Conservation (phyloP, 495 filamentous ascomycete genomes). For the Lepidopterella palustris region DNA sequence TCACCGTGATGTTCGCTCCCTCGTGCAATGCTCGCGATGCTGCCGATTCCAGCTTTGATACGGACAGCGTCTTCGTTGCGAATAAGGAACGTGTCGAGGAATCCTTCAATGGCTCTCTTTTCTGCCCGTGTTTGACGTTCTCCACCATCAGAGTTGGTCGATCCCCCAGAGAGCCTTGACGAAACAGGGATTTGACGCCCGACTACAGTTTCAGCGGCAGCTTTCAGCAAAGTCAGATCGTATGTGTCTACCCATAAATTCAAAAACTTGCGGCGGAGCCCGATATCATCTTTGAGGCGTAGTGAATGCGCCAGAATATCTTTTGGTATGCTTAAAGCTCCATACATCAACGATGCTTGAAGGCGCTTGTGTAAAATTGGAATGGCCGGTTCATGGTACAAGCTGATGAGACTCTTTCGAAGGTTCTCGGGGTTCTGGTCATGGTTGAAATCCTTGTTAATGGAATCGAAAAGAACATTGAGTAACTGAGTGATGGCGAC, state of each 20-base stretch:
- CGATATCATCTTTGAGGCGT: slow-evolving; percentile 53
- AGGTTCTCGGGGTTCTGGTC: slow-evolving; percentile 27
- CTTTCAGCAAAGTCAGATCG: slow-evolving; percentile 43
- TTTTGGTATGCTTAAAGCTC: slow-evolving; percentile 53
- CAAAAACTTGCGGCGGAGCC: slow-evolving; percentile 51
- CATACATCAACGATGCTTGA: slow-evolving; percentile 58
- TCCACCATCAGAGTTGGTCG: slow-evolving; percentile 21
- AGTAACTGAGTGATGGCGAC: slow-evolving; percentile 54
- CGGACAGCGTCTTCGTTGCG: slow-evolving; percentile 49
- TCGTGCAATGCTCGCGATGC: slow-evolving; percentile 26
- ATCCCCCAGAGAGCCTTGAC: slow-evolving; percentile 21
- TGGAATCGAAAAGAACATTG: slow-evolving; percentile 49
- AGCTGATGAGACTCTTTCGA: slow-evolving; percentile 38
- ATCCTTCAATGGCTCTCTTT: slow-evolving; percentile 44
- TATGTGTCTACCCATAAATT: slow-evolving; percentile 55
- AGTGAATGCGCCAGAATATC: slow-evolving; percentile 42
- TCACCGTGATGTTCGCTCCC: slow-evolving; percentile 24
- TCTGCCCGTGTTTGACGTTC: slow-evolving; percentile 29
- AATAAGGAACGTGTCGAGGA: slow-evolving; percentile 54
- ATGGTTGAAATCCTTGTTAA: slow-evolving; percentile 17
- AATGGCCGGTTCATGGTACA: slow-evolving; percentile 52
- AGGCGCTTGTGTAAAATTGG: slow-evolving; percentile 52
- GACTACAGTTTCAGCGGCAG: slow-evolving; percentile 54
- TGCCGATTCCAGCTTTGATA: slow-evolving; percentile 24
- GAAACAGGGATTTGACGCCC: slow-evolving; percentile 46